These are phyloP conservation scores for Plasmopara muralis DNA, from an alignment of 352 stramenopile genomes.

Conservation along the genomic window DNA sequence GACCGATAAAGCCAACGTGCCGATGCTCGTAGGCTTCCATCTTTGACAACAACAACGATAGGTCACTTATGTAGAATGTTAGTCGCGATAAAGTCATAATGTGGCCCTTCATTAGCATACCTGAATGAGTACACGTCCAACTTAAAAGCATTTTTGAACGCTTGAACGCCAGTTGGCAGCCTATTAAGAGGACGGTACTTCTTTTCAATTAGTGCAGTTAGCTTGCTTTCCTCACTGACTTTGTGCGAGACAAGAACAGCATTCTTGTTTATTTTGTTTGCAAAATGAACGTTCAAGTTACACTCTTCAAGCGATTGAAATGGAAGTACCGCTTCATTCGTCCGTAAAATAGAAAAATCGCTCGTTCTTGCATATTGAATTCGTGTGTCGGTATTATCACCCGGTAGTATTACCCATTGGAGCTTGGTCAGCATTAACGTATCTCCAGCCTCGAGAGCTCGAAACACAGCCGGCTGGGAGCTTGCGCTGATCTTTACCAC, in stretches of 20 bases:
- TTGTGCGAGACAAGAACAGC: constrained; percentile 9
- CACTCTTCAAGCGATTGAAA: constrained; percentile 39
- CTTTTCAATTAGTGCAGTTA: constrained; percentile 19
- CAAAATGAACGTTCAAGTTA: constrained; percentile 30
- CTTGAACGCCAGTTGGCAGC: constrained; percentile 13
- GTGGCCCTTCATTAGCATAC: constrained; percentile 7
- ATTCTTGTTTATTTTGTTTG: constrained; percentile 22
- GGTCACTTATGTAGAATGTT: constrained; percentile 14
- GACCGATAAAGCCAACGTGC: constrained; percentile 26
- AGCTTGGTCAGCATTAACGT: constrained; percentile 55
- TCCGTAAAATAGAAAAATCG: constrained; percentile 31
- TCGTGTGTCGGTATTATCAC: not conserved
- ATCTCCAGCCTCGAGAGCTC: constrained; percentile 39
- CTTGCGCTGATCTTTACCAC: constrained; percentile 36
- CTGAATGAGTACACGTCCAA: constrained; percentile 25
- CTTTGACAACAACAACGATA: constrained; percentile 7
- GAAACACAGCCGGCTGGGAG: constrained; percentile 42
- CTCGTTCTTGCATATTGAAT: constrained; percentile 45
- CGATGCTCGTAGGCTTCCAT: constrained; percentile 26
- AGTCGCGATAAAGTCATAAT: not conserved
- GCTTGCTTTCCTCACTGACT: constrained; percentile 17
- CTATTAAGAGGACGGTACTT: constrained; percentile 25
- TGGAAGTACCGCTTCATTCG: constrained; percentile 26
- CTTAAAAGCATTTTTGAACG: constrained; percentile 23
- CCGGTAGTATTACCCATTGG: constrained; percentile 26